phyloP scores from a whole-genome alignment of 148 eudicot species.

The Rhododendron griersonianum region DNA sequence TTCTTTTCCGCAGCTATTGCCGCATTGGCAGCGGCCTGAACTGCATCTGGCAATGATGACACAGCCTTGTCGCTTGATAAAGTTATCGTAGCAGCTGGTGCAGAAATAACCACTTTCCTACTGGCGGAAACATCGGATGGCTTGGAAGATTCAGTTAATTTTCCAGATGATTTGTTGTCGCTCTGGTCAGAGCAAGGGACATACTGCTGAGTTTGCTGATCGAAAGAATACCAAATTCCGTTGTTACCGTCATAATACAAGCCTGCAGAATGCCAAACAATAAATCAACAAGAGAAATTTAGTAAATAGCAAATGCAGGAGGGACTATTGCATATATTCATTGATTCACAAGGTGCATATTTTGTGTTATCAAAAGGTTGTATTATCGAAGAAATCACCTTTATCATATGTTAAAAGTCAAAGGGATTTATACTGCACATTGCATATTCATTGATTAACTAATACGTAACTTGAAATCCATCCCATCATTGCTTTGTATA shows the following conservation, averaged over 20 bases:
- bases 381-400: neutral
- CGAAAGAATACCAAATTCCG: conserved; percentile 85
- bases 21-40: conserved; percentile 97
- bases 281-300: neutral
- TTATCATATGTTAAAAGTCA: neutral
- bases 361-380: neutral
- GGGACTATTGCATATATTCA: neutral
- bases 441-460: neutral
- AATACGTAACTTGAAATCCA: neutral
- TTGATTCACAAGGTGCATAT: neutral
- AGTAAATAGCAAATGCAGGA: neutral
- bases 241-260: conserved; percentile 93
- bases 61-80: conserved; percentile 61
- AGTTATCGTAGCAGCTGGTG: conserved; percentile 86
- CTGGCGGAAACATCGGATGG: conserved; percentile 43
- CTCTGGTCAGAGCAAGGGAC: conserved; percentile 76
- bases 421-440: neutral
- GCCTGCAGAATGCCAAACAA: conserved; percentile 38
- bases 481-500: neutral
- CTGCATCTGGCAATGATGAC: conserved; percentile 74
- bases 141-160: conserved; percentile 43
- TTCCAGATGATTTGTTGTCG: conserved; percentile 39
- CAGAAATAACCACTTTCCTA: conserved; percentile 83
- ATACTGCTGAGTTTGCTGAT: conserved; percentile 83
- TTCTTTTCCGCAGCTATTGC: conserved; percentile 96